phyloP scores from a whole-genome alignment of 345 rosid genomes.

The Atalantia buxifolia region DNA sequence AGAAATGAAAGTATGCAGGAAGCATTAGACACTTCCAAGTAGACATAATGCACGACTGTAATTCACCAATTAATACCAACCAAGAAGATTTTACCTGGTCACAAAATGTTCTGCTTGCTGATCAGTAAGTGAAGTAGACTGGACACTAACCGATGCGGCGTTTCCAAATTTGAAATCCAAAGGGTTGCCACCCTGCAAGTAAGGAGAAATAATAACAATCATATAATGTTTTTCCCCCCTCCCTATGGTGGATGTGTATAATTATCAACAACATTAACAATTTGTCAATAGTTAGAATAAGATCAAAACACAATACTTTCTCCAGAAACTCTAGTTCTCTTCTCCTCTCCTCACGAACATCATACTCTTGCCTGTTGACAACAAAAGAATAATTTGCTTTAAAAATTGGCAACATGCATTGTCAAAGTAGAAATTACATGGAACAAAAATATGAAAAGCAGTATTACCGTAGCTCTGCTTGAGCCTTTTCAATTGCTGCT shows the following conservation, averaged over 20 bases:
- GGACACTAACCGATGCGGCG: conserved; percentile 79
- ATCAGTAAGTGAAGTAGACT: conserved; percentile 88
- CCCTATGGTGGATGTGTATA: neutral
- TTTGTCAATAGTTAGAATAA: conserved; percentile 15
- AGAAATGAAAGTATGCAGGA: conserved; percentile 17
- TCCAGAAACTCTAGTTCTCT: conserved; percentile 94
- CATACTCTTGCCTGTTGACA: conserved; percentile 88
- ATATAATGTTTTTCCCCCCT: neutral
- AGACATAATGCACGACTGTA: conserved; percentile 10
- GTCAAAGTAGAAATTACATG: conserved; percentile 1
- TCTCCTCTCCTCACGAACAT: conserved; percentile 95
- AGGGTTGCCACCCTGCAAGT: conserved; percentile 94
- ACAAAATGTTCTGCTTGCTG: conserved; percentile 77
- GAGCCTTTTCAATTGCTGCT: conserved; percentile 95
- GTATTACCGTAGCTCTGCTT: conserved; percentile 86
- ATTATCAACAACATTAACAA: conserved; percentile 12
- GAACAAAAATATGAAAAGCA: conserved; percentile 1
- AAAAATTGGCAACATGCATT: neutral
- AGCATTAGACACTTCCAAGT: conserved; percentile 20
- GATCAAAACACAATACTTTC: conserved; percentile 62
- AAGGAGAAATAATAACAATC: conserved; percentile 15
- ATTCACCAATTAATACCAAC: conserved; percentile 10
- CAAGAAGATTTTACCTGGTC: conserved; percentile 59
- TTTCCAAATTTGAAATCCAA: conserved; percentile 87
- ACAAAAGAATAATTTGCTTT: conserved; percentile 9